Base-by-base conservation (phyloP, 2,329 filamentous ascomycete genomes). In the Penicillium sp. region DNA sequence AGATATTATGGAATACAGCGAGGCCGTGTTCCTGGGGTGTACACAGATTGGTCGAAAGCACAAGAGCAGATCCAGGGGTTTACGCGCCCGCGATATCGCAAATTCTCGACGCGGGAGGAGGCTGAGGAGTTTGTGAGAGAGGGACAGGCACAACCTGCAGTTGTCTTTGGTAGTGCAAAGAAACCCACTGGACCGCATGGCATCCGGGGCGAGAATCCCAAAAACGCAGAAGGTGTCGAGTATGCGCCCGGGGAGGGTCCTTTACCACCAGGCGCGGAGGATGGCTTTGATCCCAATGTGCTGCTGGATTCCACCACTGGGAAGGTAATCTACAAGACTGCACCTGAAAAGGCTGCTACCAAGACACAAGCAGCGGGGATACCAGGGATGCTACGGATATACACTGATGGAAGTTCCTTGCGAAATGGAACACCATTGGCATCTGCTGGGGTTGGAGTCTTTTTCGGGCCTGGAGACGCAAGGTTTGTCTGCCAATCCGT, bases 91-190 rank as follows among this genome's bases (percentile, higher is more conserved):
- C 84, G 82, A 57, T 84, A 89, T 72, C 90, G 88, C 73, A 88
- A 84, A 60, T 93, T 92, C 63, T 74, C 78, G 4, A 89, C 84
- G 1, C 80, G 82, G 26, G 81, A 80, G 56, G 91, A 96, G 72
- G 93, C 93, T 0, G 86, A 93, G 68, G 85, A 85, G 21, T 97
- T 90, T 71, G 90, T 96, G 49, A 67, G 58, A 3, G 66, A 81
- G 42, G 76, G 77, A 22, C 70, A 70, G 59, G 54, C 65, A 46
- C 53, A 59, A 13, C 55, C 60, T 49, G 60, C 64, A 44, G 71
- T 64, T 39, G 67, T 66, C 27, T 62, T 71, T 60, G 69, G 67
- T 31, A 60, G 66, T 6, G 50, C 65, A n/a, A 75, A 76, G 64
- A 77, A 74, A 57, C 53, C 63, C 5, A 44, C 70, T 35, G 64